A percentile compares a stretch with the other conserved stretches of the same genome.
Evolutionary conservation across 345 rosid genomes (phyloP).

Genomic region (Eucalyptus regnans): DNA sequence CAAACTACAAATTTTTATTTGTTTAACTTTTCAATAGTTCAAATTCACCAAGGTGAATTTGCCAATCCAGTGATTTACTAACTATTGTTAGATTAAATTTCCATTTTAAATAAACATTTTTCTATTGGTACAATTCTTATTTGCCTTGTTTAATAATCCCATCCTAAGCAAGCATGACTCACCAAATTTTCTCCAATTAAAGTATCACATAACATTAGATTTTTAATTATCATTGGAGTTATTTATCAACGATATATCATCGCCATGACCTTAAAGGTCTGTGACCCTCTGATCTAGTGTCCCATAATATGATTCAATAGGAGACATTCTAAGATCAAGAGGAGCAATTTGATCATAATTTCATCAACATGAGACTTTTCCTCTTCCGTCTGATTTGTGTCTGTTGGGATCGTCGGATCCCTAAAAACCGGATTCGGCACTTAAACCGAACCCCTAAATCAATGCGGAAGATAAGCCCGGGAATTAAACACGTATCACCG

Average conservation of each 20-base stretch:
- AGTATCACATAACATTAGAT: neutral
- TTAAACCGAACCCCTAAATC: too few relatives aligned
- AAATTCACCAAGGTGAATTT: neutral
- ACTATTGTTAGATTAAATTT: neutral
- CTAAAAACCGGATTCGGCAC: too few relatives aligned
- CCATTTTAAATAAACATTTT: neutral
- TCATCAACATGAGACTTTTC: too few relatives aligned
- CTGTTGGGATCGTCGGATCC: too few relatives aligned
- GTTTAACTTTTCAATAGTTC: neutral
- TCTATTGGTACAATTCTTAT: neutral
- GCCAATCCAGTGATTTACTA: neutral
- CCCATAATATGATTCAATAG: neutral
- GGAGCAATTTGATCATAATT: neutral
- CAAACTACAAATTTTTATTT: neutral
- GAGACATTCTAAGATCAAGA: neutral
- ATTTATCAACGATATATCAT: neutral
- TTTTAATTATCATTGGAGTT: neutral
- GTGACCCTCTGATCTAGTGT: neutral
- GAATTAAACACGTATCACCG: too few relatives aligned
- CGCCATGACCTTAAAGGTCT: neutral
- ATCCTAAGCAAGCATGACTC: neutral
- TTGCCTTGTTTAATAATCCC: neutral
- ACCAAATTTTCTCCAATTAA: too few relatives aligned
- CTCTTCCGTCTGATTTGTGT: too few relatives aligned
- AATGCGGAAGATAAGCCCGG: too few relatives aligned